These are phyloP conservation scores for Beauveria medogensis DNA, from an alignment of 2,329 filamentous ascomycete genomes.

Conservation along the genomic window DNA sequence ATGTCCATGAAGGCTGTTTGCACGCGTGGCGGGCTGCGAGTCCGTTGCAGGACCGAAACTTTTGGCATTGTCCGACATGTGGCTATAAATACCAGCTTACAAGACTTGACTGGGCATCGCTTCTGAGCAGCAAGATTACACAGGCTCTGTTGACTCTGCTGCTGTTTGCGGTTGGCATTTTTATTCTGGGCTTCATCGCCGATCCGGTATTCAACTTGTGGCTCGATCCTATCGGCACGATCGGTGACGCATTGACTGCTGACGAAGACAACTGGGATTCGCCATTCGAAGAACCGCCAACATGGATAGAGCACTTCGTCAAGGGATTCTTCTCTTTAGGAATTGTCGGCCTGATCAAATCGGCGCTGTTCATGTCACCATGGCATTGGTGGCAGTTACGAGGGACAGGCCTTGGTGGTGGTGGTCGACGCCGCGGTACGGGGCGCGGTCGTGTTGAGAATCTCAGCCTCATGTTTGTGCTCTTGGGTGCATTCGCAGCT, in stretches of 20 bases:
- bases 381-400: conserved; percentile 73
- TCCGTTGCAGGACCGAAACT: conserved; percentile 58
- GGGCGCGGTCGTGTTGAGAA: conserved; percentile 72
- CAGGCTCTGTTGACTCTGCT: conserved; percentile 63
- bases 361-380: conserved; percentile 63
- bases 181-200: conserved; percentile 80
- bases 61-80: conserved; percentile 84
- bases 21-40: conserved; percentile 73
- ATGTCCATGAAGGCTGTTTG: conserved; percentile 88
- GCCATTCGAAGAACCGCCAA: conserved; percentile 41
- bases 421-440: conserved; percentile 48
- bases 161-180: conserved; percentile 66
- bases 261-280: conserved; percentile 29
- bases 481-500: conserved; percentile 74
- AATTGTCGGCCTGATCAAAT: conserved; percentile 76
- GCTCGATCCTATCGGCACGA: conserved; percentile 64
- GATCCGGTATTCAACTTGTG: conserved; percentile 89
- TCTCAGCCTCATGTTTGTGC: conserved; percentile 69
- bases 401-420: conserved; percentile 31
- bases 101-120: conserved; percentile 65
- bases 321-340: conserved; percentile 90
- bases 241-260: conserved; percentile 40
- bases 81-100: conserved; percentile 73
- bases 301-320: conserved; percentile 76
- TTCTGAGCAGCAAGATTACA: conserved; percentile 56